These are phyloP conservation scores for Irpex rosettiformis DNA, from an alignment of 1,284 basidiomycete species.

Conservation along the genomic window DNA sequence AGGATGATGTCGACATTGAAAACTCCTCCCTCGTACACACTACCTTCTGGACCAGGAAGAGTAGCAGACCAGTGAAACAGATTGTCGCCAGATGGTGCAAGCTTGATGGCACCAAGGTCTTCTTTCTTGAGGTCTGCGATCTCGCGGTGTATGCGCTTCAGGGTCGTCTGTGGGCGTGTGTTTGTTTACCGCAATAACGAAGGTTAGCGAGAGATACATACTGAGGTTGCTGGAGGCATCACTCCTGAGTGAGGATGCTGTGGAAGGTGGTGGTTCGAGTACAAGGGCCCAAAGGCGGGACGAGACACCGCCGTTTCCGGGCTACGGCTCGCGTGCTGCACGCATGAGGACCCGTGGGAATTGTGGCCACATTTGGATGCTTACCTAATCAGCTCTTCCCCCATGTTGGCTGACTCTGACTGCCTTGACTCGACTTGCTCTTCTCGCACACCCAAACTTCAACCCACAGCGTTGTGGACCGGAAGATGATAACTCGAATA, in stretches of 20 bases:
- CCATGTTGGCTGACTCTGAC: background rate
- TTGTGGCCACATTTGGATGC: background rate
- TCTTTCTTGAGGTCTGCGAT: constrained; percentile 82
- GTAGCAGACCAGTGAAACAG: constrained; percentile 51
- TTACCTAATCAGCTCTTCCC: background rate
- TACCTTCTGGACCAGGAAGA: constrained; percentile 82
- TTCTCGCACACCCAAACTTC: constrained; percentile 7
- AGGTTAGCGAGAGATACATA: constrained; percentile 1
- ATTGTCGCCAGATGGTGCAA: constrained; percentile 56
- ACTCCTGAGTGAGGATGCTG: background rate
- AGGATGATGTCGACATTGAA: constrained; percentile 76
- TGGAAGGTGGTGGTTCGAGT: constrained; percentile 6
- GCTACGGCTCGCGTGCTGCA: background rate
- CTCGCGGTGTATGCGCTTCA: constrained; percentile 88
- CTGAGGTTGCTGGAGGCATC: constrained; percentile 16
- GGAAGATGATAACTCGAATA: constrained; percentile 67
- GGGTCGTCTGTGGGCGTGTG: constrained; percentile 54
- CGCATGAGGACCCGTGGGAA: background rate
- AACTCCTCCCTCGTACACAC: constrained; percentile 84
- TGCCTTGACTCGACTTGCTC: background rate
- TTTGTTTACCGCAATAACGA: background rate
- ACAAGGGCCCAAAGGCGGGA: too few species aligned
- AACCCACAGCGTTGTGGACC: constrained; percentile 6
- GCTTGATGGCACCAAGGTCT: constrained; percentile 69
- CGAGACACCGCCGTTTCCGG: background rate